A percentile compares a stretch with the other conserved stretches of the same genome.
phyloP scores from a whole-genome alignment of 2,329 filamentous ascomycete genomes.

The Colletotrichum acutatum region DNA sequence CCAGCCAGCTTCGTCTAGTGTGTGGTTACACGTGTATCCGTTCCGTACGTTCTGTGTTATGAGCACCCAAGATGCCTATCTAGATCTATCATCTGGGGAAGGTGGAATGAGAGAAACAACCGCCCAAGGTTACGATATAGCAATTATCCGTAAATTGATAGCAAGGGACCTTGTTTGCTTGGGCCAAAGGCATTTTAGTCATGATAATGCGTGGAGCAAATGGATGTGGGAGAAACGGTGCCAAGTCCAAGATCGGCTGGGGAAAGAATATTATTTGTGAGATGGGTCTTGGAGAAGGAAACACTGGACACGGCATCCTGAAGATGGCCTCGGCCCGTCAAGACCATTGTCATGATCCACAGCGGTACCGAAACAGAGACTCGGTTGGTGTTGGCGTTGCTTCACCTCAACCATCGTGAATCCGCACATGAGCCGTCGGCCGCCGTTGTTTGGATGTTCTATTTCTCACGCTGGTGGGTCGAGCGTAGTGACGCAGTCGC shows the following conservation, averaged over 20 bases:
- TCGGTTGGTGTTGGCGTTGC: background rate
- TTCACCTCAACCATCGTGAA: background rate
- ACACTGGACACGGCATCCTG: background rate
- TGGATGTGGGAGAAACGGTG: constrained; percentile 7
- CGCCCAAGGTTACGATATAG: background rate
- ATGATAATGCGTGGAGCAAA: constrained; percentile 2
- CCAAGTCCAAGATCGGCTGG: constrained; percentile 8
- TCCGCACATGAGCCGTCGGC: background rate
- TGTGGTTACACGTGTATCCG: no score
- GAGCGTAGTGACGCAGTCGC: constrained; percentile 8
- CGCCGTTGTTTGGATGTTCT: background rate
- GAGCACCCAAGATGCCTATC: background rate
- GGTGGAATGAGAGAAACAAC: background rate
- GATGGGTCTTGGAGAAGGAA: background rate
- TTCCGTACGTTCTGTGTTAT: background rate
- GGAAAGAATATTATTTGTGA: background rate
- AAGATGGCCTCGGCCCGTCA: background rate
- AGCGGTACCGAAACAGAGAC: background rate
- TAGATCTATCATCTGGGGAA: constrained; percentile 1
- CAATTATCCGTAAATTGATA: no score
- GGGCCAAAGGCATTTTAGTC: background rate
- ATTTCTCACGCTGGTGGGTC: background rate
- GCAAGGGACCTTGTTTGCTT: no score
- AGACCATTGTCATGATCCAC: background rate
- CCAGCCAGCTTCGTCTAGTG: background rate